Evolutionary conservation across 2,329 filamentous ascomycete genomes (phyloP), one percentile per base, ranked within the genome.

Genomic region (Verticillium zaregamsianum): DNA sequence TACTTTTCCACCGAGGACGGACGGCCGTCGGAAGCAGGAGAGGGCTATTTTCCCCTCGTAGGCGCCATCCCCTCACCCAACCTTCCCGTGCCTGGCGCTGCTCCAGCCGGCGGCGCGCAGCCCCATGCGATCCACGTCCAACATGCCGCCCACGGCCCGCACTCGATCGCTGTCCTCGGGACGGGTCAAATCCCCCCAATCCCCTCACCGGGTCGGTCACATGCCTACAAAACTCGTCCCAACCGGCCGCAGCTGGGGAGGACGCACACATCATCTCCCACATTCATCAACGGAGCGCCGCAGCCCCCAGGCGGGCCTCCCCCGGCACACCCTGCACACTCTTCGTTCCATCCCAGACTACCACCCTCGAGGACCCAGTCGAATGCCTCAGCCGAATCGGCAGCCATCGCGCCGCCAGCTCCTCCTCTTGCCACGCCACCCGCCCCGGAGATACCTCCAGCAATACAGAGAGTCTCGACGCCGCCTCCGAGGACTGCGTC

Each of bases 251-350:
- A 87, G 65, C 80, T 89, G 61, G 81, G 80, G 52, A 84, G 91
- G 61, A 88, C 91, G 69, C 88, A 92, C 70, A 96, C 93, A 0
- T 88, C 91, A 28, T 96, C 92, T 2, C 93, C 93, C 1, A 93
- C 90, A 0, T 81, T 90, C 35, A 72, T 91, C 52, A 76, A 80
- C 59, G 54, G 54, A 80, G 82, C 61, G 71, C 74, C 58, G 72
- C 80, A 23, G 68, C 77, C 45, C 73, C 65, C 68, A 56, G 68
- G 68, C 49, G 45, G n/a, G 72, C 80, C 23, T 68, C 77, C 45
- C 73, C 66, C 69, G 57, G 69, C 68, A 40, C 75, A 77, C 59
- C 73, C 73, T 74, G 76, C 70, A 71, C 74, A 75, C 68, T 74
- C 68, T 64, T 73, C 77, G n/a, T 69, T 70, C 62, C 71, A 69